Percentiles rank a stretch among this genome's conserved stretches.
phyloP scores from a whole-genome alignment of 202 grass and related monocot species.

The Digitaria exilis region DNA sequence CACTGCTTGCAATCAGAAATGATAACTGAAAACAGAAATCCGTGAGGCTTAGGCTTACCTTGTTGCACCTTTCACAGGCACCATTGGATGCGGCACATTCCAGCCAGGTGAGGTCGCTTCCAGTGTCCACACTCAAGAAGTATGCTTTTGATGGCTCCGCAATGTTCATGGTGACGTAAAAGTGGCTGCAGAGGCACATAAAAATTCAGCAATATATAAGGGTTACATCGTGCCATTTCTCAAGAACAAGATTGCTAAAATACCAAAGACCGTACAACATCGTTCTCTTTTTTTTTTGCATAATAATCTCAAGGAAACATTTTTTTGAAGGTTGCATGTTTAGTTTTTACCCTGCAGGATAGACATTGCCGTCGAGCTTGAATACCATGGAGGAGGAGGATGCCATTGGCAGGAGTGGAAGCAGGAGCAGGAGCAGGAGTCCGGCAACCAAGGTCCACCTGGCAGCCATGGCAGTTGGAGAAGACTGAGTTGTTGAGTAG shows the following conservation, averaged over 20 bases:
- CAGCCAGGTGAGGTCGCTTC: neutral
- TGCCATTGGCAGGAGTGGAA: neutral
- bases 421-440: conserved; percentile 31
- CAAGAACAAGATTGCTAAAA: neutral
- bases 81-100: neutral
- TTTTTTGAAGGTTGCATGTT: neutral
- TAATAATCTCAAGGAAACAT: neutral
- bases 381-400: conserved; percentile 39
- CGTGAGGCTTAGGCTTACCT: neutral
- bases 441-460: neutral
- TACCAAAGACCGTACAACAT: no score
- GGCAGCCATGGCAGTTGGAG: neutral
- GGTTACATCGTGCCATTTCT: neutral
- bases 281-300: no score
- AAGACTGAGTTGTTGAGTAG: neutral
- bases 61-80: neutral
- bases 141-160: neutral
- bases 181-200: neutral
- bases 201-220: neutral
- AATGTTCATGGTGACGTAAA: neutral
- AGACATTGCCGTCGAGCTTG: conserved; percentile 54
- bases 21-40: neutral
- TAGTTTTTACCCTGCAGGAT: conserved; percentile 44
- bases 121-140: neutral
- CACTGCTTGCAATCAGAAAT: neutral